A percentile compares a stretch with the other conserved stretches of the same genome.
Evolutionary conservation across 1,284 basidiomycete genomes (phyloP).

Genomic region (Pholiota adiposa): DNA sequence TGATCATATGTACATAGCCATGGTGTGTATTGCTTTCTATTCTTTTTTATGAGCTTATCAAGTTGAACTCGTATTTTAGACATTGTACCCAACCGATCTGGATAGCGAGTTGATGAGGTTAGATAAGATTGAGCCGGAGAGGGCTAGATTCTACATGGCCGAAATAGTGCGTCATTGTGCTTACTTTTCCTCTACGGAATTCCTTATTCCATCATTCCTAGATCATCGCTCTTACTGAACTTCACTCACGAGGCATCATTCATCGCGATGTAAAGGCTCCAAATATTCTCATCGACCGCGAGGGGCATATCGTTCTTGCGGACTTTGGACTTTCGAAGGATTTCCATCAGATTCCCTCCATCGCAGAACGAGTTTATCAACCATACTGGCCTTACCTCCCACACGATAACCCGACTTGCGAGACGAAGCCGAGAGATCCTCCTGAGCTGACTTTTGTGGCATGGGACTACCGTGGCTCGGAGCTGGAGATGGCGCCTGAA

Average conservation of each 20-base stretch:
- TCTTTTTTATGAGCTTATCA: neutral
- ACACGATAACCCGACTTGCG: conserved; percentile 18
- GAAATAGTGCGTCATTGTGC: conserved; percentile 30
- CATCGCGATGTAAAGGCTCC: conserved; percentile 36
- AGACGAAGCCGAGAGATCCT: conserved; percentile 21
- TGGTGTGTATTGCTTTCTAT: conserved; percentile 24
- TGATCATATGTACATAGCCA: conserved; percentile 32
- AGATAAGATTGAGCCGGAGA: conserved; percentile 23
- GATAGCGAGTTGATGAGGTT: conserved; percentile 32
- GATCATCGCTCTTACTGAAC: conserved; percentile 32
- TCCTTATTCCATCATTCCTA: conserved; percentile 6
- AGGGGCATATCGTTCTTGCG: conserved; percentile 33
- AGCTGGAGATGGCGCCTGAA: conserved; percentile 36
- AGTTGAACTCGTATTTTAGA: conserved; percentile 18
- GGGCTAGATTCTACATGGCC: conserved; percentile 35
- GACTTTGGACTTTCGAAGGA: conserved; percentile 35
- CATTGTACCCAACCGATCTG: conserved; percentile 31
- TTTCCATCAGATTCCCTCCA: conserved; percentile 26
- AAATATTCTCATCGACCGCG: conserved; percentile 34
- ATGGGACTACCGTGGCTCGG: conserved; percentile 32
- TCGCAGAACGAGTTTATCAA: conserved; percentile 31
- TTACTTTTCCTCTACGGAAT: neutral
- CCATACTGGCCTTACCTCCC: conserved; percentile 33
- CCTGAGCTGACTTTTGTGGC: conserved; percentile 28
- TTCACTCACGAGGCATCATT: conserved; percentile 33